A percentile compares a stretch with the other conserved stretches of the same genome.
phyloP scores from a whole-genome alignment of 306 rosid species.

The Ammopiptanthus mongolicus region DNA sequence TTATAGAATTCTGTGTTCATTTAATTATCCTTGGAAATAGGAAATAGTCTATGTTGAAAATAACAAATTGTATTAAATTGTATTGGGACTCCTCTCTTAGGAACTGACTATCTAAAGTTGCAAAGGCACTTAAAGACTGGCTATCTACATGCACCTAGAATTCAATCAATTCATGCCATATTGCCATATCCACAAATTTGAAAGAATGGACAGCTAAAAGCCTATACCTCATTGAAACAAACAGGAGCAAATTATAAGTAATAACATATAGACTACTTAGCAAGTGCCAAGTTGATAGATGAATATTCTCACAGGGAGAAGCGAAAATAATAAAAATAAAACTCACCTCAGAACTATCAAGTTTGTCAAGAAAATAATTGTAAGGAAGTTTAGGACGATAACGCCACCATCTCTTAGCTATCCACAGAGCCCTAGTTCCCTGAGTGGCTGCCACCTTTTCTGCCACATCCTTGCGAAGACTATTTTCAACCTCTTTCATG shows the following conservation, averaged over 20 bases:
- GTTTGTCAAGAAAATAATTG: conserved; percentile 80
- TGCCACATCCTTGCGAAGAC: conserved; percentile 84
- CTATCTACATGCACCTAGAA: no score
- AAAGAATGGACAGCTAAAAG: background rate
- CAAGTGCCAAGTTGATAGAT: conserved; percentile 7
- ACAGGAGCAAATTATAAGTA: background rate
- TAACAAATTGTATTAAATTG: no score
- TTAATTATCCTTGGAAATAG: no score
- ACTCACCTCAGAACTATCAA: conserved; percentile 84
- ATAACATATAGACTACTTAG: background rate
- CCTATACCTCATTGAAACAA: conserved; percentile 11
- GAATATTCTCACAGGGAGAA: conserved; percentile 1
- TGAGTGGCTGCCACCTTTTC: conserved; percentile 53
- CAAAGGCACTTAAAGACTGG: no score
- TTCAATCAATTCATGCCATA: background rate
- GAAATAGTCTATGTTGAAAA: no score
- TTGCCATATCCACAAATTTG: background rate
- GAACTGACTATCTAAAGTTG: no score
- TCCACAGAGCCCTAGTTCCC: conserved; percentile 83
- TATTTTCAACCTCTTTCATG: conserved; percentile 96
- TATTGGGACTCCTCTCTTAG: no score
- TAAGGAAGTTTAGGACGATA: conserved; percentile 95
- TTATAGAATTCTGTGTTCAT: no score
- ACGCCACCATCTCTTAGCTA: conserved; percentile 95
- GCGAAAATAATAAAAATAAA: background rate